Evolutionary conservation across 768 basidiomycete species (phyloP).

Genomic region (Dacryopinax primogenitus): DNA sequence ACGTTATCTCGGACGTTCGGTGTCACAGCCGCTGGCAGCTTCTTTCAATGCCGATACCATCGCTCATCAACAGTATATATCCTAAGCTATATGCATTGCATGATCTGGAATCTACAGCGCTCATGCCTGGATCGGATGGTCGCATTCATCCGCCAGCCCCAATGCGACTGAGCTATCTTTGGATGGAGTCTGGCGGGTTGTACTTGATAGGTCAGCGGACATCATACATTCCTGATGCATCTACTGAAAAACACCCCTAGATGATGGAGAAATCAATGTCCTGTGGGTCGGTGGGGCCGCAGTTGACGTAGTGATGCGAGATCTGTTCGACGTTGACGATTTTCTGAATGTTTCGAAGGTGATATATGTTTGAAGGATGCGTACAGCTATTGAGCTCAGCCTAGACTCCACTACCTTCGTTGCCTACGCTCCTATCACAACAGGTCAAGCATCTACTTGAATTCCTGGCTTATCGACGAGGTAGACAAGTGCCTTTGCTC

Average conservation of each 20-base stretch:
- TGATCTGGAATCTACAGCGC: conserved; percentile 57
- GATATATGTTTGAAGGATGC: conserved; percentile 39
- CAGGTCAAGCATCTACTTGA: conserved; percentile 82
- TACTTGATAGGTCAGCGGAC: conserved; percentile 64
- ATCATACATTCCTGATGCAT: conserved; percentile 17
- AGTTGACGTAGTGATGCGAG: conserved; percentile 67
- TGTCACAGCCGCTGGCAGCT: conserved; percentile 72
- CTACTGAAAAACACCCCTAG: conserved; percentile 29
- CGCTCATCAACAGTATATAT: conserved; percentile 68
- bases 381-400: neutral
- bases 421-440: conserved; percentile 61
- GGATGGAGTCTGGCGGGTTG: conserved; percentile 84
- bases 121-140: conserved; percentile 50
- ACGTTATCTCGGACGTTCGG: conserved; percentile 87
- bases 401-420: conserved; percentile 55
- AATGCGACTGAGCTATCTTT: conserved; percentile 70
- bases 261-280: conserved; percentile 76
- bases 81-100: conserved; percentile 81
- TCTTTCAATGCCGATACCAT: conserved; percentile 53
- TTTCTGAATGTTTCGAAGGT: conserved; percentile 39
- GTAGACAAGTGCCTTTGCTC: conserved; percentile 33
- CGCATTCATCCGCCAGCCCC: conserved; percentile 54
- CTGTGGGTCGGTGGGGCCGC: conserved; percentile 81
- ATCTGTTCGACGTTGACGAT: conserved; percentile 77
- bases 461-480: conserved; percentile 44